Evolutionary conservation across 495 filamentous ascomycete species (phyloP), one percentile per base, ranked within the genome.

Genomic region (Neurospora sp.): DNA sequence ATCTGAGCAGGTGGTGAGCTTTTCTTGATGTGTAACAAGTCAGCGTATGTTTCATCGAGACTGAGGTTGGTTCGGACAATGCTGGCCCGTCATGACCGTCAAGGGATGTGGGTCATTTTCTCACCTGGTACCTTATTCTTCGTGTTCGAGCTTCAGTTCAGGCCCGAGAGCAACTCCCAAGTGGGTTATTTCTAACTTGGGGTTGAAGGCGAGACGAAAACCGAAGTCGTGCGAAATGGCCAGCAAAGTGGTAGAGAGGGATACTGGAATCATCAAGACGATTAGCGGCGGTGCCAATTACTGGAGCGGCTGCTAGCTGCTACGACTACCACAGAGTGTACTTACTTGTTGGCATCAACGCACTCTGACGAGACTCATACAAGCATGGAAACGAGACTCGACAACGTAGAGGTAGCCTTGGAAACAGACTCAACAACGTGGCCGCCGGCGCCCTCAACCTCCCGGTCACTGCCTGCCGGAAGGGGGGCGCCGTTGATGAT

Each of bases 401-500:
- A 46, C 42, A 46, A 44, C 18, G 42, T n/a, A n/a, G 7, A 16
- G n/a, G n/a, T n/a, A n/a, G n/a, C 42, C 7, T 44, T 41, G 14
- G 40, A 16, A 41, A 14, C 14, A 16, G 6, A 46, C 42, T 46
- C 42, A 3, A 10, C 42, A 46, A 46, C 18, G 42, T 4, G 42
- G 2, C 1, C 3, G 18, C 42, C n/a, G 18, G 42, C 8, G 42
- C 18, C 8, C 1, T 48, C n/a, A 3, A 11, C 42, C 42, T 44
- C 42, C 18, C 42, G 1, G n/a, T 7, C 18, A 10, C 18, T 44
- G 7, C 18, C 42, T 7, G 18, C 23, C 20, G 46, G 10, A 23
- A 23, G 46, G 46, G 46, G 0, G n/a, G 5, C 4, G 9, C 0
- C n/a, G 4, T 48, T 20, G 3, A 20, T 0, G 5, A 27, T 14